Conservation (phyloP, 257 asterid genomes). For the Solanum megistacrolobum region DNA sequence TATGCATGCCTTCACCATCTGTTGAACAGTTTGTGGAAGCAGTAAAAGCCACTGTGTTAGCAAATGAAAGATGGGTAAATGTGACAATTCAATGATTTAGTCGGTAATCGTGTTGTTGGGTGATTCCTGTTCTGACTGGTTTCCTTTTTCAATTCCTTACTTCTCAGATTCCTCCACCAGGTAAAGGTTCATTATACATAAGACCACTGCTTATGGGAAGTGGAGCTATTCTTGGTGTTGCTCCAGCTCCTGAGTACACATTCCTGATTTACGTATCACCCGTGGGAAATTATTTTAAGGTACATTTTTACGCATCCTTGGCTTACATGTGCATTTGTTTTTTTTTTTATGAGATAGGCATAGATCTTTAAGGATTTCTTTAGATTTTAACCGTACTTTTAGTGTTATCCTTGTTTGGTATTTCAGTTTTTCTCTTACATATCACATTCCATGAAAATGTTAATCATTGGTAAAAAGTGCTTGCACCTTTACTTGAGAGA, state of each 20-base stretch:
- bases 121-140: not conserved
- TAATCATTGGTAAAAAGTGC: not conserved
- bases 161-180: constrained; percentile 85
- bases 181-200: constrained; percentile 86
- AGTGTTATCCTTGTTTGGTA: not conserved
- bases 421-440: not conserved
- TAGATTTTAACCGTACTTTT: not conserved
- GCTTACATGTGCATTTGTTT: not conserved
- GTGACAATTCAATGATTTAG: not conserved
- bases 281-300: constrained; percentile 96
- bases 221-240: constrained; percentile 95
- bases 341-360: not conserved
- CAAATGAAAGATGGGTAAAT: constrained; percentile 92
- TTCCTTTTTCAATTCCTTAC: not conserved
- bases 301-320: constrained; percentile 8
- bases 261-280: constrained; percentile 88
- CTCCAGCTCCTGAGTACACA: constrained; percentile 97
- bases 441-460: not conserved
- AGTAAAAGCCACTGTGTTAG: constrained; percentile 73
- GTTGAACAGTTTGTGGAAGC: constrained; percentile 87
- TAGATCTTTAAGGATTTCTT: not conserved
- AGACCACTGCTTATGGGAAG: constrained; percentile 98
- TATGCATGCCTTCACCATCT: constrained; percentile 96
- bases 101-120: constrained; percentile 1
- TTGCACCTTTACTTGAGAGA: not conserved